These are phyloP conservation scores for Kitagawia praeruptora DNA, from an alignment of 129 eudicot genomes.

Conservation along the genomic window DNA sequence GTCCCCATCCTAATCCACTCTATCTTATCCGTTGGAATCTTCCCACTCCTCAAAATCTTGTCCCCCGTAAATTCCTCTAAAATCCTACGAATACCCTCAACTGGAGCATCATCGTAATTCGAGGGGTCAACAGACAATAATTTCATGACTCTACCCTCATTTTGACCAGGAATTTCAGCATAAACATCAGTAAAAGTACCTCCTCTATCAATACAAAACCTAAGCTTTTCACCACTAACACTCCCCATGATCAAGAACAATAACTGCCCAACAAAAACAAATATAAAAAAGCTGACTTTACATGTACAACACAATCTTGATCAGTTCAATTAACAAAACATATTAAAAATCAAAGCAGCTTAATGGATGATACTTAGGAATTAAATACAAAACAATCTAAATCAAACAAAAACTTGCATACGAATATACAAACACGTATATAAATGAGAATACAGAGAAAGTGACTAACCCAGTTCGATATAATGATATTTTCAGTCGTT, in stretches of 20 bases:
- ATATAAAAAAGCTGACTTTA: neutral
- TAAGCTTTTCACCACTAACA: conserved; percentile 51
- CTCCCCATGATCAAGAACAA: conserved; percentile 47
- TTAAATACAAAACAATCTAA: neutral
- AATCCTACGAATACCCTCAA: conserved; percentile 91
- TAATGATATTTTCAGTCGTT: no score
- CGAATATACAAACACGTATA: no score
- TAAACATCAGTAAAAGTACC: conserved; percentile 98
- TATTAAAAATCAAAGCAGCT: neutral
- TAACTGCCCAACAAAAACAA: neutral
- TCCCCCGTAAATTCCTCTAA: conserved; percentile 70
- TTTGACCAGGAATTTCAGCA: conserved; percentile 82
- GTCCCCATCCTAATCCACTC: conserved; percentile 99
- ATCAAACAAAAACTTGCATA: neutral
- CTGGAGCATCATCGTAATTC: conserved; percentile 95
- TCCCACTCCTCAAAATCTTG: conserved; percentile 54
- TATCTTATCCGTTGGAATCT: conserved; percentile 81
- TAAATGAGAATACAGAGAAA: no score
- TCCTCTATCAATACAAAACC: conserved; percentile 95
- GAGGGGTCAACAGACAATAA: conserved; percentile 87
- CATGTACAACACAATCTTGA: neutral
- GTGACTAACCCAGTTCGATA: no score
- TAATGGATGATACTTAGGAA: no score
- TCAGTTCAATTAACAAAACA: neutral
- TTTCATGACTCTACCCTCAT: conserved; percentile 83